Percentiles rank a stretch among this genome's conserved stretches.
These are phyloP conservation scores for Microbotryum saponariae DNA, from an alignment of 1,284 basidiomycete species.

Conservation along the genomic window DNA sequence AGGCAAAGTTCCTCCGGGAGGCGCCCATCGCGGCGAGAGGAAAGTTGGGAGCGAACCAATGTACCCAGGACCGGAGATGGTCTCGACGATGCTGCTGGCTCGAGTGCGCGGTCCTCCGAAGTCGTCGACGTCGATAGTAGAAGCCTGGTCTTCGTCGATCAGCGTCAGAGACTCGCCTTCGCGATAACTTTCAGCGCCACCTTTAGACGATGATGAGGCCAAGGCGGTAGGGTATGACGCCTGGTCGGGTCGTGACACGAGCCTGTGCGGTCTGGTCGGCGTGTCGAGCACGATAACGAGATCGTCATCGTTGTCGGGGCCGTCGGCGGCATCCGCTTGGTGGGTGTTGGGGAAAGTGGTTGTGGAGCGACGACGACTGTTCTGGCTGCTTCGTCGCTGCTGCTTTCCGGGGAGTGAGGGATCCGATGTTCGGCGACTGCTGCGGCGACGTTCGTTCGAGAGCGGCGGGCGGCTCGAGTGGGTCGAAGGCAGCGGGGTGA, in stretches of 20 bases:
- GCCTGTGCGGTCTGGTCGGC: neutral
- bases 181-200: constrained; percentile 1
- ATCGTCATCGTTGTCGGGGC: constrained; percentile 20
- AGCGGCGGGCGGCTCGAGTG: neutral
- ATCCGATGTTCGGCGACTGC: constrained; percentile 1
- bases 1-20: too few species aligned
- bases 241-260: constrained; percentile 2
- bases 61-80: constrained; percentile 5
- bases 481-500: neutral
- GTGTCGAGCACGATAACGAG: constrained; percentile 27
- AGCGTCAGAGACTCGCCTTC: neutral
- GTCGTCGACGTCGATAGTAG: too few species aligned
- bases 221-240: neutral
- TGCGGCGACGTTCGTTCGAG: constrained; percentile 1
- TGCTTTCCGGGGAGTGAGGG: too few species aligned
- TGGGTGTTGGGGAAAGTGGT: too few species aligned
- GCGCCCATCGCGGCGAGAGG: constrained; percentile 7
- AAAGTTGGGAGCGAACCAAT: constrained; percentile 24
- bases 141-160: neutral
- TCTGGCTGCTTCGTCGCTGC: too few species aligned
- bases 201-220: constrained; percentile 2
- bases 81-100: constrained; percentile 2
- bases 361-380: too few species aligned
- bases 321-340: neutral
- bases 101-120: neutral